Conservation (phyloP, 352 stramenopile species). For the Globisporangium sylvaticum region DNA sequence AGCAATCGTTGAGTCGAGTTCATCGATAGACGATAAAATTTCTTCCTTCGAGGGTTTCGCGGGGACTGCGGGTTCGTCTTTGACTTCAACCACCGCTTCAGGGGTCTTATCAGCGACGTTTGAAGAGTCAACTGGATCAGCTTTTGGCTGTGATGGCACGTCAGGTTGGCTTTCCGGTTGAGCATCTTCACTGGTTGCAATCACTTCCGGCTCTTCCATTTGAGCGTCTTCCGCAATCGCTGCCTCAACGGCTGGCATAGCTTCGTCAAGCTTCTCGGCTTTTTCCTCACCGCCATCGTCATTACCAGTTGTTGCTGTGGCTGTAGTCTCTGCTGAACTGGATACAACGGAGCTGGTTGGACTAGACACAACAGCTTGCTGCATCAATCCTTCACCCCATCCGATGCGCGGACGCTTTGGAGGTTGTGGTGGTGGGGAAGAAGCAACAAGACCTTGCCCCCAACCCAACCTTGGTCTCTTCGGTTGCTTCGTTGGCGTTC, state of each 20-base stretch:
- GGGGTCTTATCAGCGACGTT: neutral
- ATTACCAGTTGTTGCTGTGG: neutral
- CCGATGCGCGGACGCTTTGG: conserved; percentile 76
- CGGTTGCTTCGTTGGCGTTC: conserved; percentile 42
- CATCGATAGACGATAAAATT: conserved; percentile 78
- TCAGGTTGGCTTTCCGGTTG: neutral
- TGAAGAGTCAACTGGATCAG: neutral
- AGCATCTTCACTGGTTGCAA: neutral
- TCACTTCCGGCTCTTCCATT: conserved; percentile 6
- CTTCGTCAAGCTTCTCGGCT: neutral
- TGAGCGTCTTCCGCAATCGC: neutral
- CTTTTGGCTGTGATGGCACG: neutral
- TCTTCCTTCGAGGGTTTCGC: conserved; percentile 63
- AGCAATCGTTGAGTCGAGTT: conserved; percentile 63
- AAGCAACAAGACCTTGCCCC: conserved; percentile 76
- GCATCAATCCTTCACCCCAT: conserved; percentile 76
- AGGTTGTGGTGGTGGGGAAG: conserved; percentile 47
- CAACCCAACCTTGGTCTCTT: conserved; percentile 74
- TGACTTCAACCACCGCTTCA: conserved; percentile 1
- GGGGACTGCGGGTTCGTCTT: conserved; percentile 5
- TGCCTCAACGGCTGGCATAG: neutral
- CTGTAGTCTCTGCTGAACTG: conserved; percentile 5
- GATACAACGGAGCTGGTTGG: conserved; percentile 14
- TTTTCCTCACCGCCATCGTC: neutral
- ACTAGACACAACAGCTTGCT: conserved; percentile 16